Evolutionary conservation across 305 asterid species (phyloP), one percentile per base, ranked within the genome.

Genomic region (Solanum hybrid): DNA sequence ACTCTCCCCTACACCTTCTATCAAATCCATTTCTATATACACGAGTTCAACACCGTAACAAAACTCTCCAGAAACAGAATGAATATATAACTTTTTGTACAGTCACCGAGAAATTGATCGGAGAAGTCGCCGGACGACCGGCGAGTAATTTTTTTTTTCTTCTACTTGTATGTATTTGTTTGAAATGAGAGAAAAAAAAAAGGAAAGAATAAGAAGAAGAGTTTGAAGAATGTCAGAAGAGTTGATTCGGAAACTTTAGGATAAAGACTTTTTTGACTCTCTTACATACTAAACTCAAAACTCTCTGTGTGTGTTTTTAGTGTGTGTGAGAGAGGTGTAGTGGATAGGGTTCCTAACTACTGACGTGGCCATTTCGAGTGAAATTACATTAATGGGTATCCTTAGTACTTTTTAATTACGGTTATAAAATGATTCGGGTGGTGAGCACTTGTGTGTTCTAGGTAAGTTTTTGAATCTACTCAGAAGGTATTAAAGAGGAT

Each of bases 1-100:
- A 88, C 98, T 96, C 95, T 96, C 99, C 20, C 98, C 99, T 6
- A 95, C 98, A 90, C 94, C 99, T 94, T 97, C 98, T 51, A 61
- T 92, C 82, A 96, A 96, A 92, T 97, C 97, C 99, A 96, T 93
- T 74, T 73, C 7, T 67, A 34, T 92, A 34, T 42, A 77, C 86
- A 64, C 57, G 39, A 35, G 4, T 39, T 80, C 42, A 42, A 51
- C 39, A 4, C 40, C 26, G 42, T 75, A 51, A 5, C 86, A 39
- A 75, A 74, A 79, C 34, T 24, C 24, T 24, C 87, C 88, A 77
- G 73, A 85, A 51, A 20, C 42, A 84, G 78, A 40, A 42, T 22
- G 33, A 84, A 31, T 39, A 31, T 39, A 93, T 11, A 88, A 46
- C 87, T 42, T 31, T 64, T 64, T 46, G 6, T 12, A 83, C 35